Conservation (phyloP, 2,329 filamentous ascomycete genomes). For the Sphaceloma murrayae region DNA sequence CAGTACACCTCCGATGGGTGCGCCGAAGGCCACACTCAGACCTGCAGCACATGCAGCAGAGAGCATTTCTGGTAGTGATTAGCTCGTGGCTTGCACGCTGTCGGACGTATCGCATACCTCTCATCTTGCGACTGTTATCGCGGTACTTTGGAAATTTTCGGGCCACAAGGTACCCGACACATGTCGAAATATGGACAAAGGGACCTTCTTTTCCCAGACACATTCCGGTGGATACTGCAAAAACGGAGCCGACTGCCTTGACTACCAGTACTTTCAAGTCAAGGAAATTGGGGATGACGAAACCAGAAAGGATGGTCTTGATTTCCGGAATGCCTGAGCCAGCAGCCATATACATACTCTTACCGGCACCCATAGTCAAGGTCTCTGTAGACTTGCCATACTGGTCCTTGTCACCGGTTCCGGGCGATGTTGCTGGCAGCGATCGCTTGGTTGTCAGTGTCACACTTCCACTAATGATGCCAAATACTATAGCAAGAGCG, state of each 20-base stretch:
- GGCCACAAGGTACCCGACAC: constrained; percentile 46
- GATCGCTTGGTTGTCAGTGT: constrained; percentile 43
- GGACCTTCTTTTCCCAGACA: constrained; percentile 54
- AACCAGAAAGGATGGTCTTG: constrained; percentile 53
- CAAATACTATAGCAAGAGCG: constrained; percentile 41
- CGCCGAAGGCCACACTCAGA: constrained; percentile 52
- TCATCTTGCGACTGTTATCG: constrained; percentile 49
- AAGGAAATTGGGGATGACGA: constrained; percentile 50
- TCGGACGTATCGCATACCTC: constrained; percentile 21
- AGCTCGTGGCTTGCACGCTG: background rate
- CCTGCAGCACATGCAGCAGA: constrained; percentile 50
- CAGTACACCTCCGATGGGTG: constrained; percentile 52
- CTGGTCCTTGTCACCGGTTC: constrained; percentile 27
- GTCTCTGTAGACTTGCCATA: constrained; percentile 18
- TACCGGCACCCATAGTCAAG: constrained; percentile 33
- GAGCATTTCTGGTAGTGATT: constrained; percentile 38
- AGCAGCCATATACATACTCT: constrained; percentile 50
- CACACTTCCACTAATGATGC: constrained; percentile 39
- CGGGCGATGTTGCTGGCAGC: constrained; percentile 37
- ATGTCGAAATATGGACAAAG: constrained; percentile 53
- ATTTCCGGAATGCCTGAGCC: constrained; percentile 53
- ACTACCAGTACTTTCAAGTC: constrained; percentile 46
- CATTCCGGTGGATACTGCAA: constrained; percentile 51
- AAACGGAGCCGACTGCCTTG: constrained; percentile 49
- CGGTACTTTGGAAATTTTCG: constrained; percentile 46